phyloP scores from a whole-genome alignment of 306 rosid species.

The Fragaria ananassa region DNA sequence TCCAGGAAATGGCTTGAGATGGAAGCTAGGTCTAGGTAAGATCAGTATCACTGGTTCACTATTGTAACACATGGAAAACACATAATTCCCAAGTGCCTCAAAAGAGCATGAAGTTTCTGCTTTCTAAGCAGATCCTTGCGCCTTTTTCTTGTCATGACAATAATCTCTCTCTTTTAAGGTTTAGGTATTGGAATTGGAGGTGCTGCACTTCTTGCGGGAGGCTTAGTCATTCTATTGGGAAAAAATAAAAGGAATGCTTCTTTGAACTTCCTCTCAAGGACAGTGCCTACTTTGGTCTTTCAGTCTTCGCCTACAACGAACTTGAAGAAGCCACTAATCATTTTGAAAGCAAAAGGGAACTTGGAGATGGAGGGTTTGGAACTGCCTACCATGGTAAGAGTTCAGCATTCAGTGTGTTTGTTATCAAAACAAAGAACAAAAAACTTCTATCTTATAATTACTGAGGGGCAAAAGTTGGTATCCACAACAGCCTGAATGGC shows the following conservation, averaged over 20 bases:
- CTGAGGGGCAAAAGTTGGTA: background rate
- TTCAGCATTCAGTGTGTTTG: background rate
- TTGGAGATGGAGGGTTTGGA: constrained; percentile 74
- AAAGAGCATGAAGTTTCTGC: background rate
- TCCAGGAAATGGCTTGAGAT: constrained; percentile 17
- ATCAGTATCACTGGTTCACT: background rate
- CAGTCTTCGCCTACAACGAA: constrained; percentile 47
- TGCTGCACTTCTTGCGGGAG: background rate
- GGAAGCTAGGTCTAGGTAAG: constrained; percentile 48
- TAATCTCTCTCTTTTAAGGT: background rate
- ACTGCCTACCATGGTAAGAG: constrained; percentile 55
- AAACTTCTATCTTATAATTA: background rate
- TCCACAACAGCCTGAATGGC: background rate
- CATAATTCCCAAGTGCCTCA: background rate
- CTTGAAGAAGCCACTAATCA: constrained; percentile 60
- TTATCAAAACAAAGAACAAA: background rate
- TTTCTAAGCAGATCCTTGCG: background rate
- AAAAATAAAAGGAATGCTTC: constrained; percentile 9
- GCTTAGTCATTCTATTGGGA: constrained; percentile 1
- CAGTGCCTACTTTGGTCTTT: constrained; percentile 37
- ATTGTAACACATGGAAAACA: background rate
- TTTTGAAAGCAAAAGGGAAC: constrained; percentile 38
- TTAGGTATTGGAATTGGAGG: constrained; percentile 21
- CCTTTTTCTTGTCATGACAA: background rate
- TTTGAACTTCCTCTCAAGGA: constrained; percentile 14